These are phyloP conservation scores for Ganoderma sinense DNA, from an alignment of 1,284 basidiomycete species.

Conservation along the genomic window DNA sequence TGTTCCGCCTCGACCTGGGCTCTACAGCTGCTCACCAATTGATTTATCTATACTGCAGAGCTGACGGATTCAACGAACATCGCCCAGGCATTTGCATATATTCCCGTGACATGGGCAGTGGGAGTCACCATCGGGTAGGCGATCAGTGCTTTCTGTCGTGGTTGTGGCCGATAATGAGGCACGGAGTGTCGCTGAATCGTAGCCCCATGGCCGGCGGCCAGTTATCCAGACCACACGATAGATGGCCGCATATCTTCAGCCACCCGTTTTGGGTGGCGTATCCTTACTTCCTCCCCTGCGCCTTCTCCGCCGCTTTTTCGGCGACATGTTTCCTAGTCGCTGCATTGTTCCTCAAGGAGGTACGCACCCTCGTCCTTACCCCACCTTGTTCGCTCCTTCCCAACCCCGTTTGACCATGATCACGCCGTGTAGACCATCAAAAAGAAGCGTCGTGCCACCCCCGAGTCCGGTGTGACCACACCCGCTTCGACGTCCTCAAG, in stretches of 20 bases:
- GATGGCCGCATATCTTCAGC: constrained; percentile 53
- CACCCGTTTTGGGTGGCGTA: constrained; percentile 56
- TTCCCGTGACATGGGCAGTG: constrained; percentile 56
- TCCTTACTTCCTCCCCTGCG: constrained; percentile 65
- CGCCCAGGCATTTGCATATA: constrained; percentile 55
- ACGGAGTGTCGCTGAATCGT: background rate
- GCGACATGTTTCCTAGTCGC: constrained; percentile 46
- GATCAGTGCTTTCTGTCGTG: constrained; percentile 10
- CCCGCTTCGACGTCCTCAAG: constrained; percentile 1
- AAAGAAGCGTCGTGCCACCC: constrained; percentile 15
- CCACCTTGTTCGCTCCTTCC: background rate
- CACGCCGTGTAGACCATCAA: constrained; percentile 34
- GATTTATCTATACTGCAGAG: constrained; percentile 36
- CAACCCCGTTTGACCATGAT: background rate
- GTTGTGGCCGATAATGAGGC: background rate
- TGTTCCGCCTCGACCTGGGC: background rate
- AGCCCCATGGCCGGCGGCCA: constrained; percentile 60
- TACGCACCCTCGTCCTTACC: constrained; percentile 30
- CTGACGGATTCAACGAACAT: constrained; percentile 60
- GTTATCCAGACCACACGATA: constrained; percentile 53
- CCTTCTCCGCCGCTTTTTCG: constrained; percentile 47
- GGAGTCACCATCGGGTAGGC: constrained; percentile 54
- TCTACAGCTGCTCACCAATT: background rate
- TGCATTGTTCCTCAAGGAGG: constrained; percentile 57
- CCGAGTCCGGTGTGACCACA: background rate